Conservation (phyloP, 2,329 filamentous ascomycete genomes). For the Ascochyta lentis region DNA sequence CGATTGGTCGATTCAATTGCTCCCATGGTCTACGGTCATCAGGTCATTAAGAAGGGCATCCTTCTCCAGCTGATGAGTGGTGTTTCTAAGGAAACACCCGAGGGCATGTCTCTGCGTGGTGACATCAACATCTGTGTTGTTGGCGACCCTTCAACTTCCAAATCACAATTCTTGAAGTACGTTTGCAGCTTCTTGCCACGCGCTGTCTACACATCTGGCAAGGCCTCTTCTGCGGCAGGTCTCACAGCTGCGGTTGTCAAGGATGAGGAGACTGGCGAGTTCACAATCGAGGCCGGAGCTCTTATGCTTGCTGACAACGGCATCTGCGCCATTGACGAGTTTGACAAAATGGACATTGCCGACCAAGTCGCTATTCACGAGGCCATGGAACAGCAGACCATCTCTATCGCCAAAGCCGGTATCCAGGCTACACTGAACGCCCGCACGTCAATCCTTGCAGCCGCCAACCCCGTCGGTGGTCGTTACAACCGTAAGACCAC, state of each 20-base stretch:
- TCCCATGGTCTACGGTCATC: slow-evolving; percentile 96
- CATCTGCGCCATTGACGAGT: slow-evolving; percentile 98
- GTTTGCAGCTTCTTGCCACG: slow-evolving; percentile 96
- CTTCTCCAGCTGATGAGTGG: slow-evolving; percentile 95
- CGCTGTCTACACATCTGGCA: slow-evolving; percentile 96
- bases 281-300: slow-evolving; percentile 97
- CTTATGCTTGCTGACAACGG: slow-evolving; percentile 97
- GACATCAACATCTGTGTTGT: slow-evolving; percentile 99
- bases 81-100: slow-evolving; percentile 87
- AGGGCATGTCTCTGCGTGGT: slow-evolving; percentile 94
- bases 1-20: slow-evolving; percentile 92
- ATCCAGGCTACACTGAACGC: slow-evolving; percentile 98
- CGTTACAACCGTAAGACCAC: slow-evolving; percentile 98
- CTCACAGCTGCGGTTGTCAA: slow-evolving; percentile 96
- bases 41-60: slow-evolving; percentile 96
- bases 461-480: slow-evolving; percentile 93
- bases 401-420: slow-evolving; percentile 97
- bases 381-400: slow-evolving; percentile 99
- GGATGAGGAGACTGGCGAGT: slow-evolving; percentile 97
- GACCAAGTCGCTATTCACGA: slow-evolving; percentile 99
- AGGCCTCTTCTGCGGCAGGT: slow-evolving; percentile 96
- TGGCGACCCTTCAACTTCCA: slow-evolving; percentile 94
- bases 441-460: slow-evolving; percentile 91
- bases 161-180: slow-evolving; percentile 98
- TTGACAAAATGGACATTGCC: slow-evolving; percentile 98